phyloP scores from a whole-genome alignment of 805 yeast genomes.

The Sugiyamaella mastotermitis region DNA sequence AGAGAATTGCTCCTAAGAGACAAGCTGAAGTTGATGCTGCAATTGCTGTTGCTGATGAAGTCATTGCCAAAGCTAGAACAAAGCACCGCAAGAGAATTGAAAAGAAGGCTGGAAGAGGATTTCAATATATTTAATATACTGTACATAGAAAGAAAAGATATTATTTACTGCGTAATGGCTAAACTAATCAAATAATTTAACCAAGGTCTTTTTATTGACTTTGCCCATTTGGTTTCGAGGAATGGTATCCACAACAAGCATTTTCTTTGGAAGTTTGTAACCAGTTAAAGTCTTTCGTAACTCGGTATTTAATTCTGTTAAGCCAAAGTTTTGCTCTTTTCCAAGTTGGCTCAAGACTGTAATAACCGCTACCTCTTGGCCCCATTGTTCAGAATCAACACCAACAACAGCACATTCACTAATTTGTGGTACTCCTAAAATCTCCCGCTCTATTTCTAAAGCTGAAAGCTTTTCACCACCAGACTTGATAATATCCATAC shows the following conservation, averaged over 20 bases:
- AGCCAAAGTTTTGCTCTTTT: conserved; percentile 14
- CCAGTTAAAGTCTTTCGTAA: conserved; percentile 24
- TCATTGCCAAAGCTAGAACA: conserved; percentile 55
- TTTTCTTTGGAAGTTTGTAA: conserved; percentile 28
- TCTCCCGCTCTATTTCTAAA: conserved; percentile 31
- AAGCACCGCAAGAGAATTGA: conserved; percentile 42
- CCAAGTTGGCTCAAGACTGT: conserved; percentile 19
- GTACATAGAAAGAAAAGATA: conserved; percentile 1
- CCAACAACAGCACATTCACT: conserved; percentile 31
- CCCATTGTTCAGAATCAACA: conserved; percentile 28
- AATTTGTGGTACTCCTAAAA: conserved; percentile 25
- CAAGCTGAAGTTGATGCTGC: conserved; percentile 60
- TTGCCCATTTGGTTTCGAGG: conserved; percentile 33
- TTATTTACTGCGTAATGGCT: no score
- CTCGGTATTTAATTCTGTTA: conserved; percentile 21
- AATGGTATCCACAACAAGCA: conserved; percentile 25
- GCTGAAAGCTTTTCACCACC: conserved; percentile 33
- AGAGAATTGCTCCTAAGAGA: conserved; percentile 53
- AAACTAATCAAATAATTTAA: conserved; percentile 14
- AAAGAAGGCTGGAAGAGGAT: conserved; percentile 27
- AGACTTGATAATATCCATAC: conserved; percentile 33
- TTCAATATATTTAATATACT: not conserved
- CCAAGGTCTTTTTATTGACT: conserved; percentile 30
- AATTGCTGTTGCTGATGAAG: conserved; percentile 57
- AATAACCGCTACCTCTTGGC: conserved; percentile 30